Base-by-base conservation (phyloP, 345 rosid species). In the Barbarea vulgaris region DNA sequence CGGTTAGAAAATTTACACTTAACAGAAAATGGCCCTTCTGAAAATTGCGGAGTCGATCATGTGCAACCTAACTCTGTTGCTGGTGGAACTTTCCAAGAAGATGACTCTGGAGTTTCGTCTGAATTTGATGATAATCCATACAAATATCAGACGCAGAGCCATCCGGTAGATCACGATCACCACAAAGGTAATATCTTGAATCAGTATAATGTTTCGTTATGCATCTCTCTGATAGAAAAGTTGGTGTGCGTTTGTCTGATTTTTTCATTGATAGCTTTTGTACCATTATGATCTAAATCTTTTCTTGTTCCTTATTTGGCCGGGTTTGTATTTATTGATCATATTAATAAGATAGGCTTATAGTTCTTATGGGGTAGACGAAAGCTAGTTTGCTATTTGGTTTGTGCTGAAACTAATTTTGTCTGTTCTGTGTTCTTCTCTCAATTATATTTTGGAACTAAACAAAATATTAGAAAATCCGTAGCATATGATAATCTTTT, bases 101-200 rank as follows among this genome's bases (percentile, higher is more conserved):
- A 86, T 80, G 81, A 85, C 69, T 69, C 87, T 69, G 85, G 83
- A 70, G 89, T 83, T 55, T 75, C 87, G 0, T 83, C 93, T 11
- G 88, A 84, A 57, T 85, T 80, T 76, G 91, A 89, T 48, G 79
- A 84, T 37, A 75, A 80, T 64, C 64, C 80, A 48, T 87, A 91
- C 73, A 77, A 75, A 82, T 78, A 85, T 81, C 86, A 87, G 81
- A 64, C 85, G 62, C 96, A 81, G 68, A 80, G 69, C 60, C 89
- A 84, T 70, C 77, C 78, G 24, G 84, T 82, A 72, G 94, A 88
- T 83, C 87, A 82, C 57, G 94, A 88, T 83, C 86, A 82, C 57
- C 77, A 80, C 62, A 86, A 83, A 83, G 96, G 94, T 90, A 72
- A 24, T 58, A 31, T 63, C 19, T 67, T 39, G 34, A 46, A 64